Percentiles rank a stretch among this genome's conserved stretches.
phyloP scores from a whole-genome alignment of 352 stramenopile genomes.

The Aphanomyces cochlioides region DNA sequence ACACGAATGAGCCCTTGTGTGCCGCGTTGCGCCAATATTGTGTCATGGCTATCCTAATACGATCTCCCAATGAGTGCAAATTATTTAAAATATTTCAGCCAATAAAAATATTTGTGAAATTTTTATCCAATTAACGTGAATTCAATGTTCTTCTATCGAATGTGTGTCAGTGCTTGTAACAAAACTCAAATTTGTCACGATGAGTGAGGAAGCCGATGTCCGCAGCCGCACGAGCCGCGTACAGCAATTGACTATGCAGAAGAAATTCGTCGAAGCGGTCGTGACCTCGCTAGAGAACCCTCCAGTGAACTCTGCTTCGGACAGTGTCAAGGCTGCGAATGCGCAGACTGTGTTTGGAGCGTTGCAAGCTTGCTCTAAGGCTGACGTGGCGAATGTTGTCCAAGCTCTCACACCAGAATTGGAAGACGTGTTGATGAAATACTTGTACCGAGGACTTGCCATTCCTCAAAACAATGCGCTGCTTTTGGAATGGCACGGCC shows the following conservation, averaged over 20 bases:
- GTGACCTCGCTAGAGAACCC: conserved; percentile 65
- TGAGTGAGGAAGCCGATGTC: conserved; percentile 41
- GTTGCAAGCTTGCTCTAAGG: conserved; percentile 81
- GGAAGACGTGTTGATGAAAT: conserved; percentile 88
- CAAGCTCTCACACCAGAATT: conserved; percentile 60
- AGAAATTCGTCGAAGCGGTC: conserved; percentile 80
- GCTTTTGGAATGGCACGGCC: conserved; percentile 87
- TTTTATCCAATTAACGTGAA: conserved; percentile 25
- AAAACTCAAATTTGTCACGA: conserved; percentile 3
- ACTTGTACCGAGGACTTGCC: conserved; percentile 76
- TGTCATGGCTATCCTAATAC: too few relatives aligned
- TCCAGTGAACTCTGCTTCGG: conserved; percentile 57
- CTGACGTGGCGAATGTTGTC: conserved; percentile 79
- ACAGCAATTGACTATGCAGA: conserved; percentile 64
- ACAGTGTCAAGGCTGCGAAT: conserved; percentile 67
- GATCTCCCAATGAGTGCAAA: too few relatives aligned
- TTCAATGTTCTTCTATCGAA: conserved; percentile 23
- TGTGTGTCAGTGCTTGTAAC: not conserved
- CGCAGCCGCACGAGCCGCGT: conserved; percentile 59
- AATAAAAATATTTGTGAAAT: too few relatives aligned
- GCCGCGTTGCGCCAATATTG: too few relatives aligned
- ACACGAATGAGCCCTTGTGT: too few relatives aligned
- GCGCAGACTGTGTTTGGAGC: conserved; percentile 72
- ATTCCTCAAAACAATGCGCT: conserved; percentile 69
- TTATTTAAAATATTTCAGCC: not conserved